Evolutionary conservation across 2,329 filamentous ascomycete genomes (phyloP).

Genomic region (Alternaria tenuissima): DNA sequence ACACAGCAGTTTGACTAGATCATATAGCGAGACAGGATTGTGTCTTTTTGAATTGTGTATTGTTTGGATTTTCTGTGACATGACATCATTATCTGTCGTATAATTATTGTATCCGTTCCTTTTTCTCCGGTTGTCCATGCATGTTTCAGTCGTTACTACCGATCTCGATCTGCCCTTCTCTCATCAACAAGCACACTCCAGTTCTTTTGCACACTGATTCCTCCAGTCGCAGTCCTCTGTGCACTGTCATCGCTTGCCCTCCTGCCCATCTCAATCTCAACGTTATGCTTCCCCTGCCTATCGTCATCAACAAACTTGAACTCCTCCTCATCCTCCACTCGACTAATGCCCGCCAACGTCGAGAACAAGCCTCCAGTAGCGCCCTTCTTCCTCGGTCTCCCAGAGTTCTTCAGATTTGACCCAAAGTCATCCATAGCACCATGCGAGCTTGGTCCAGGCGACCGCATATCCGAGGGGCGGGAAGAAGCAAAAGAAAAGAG

Average conservation of each 20-base stretch:
- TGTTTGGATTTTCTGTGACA: not conserved
- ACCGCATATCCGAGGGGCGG: slow-evolving; percentile 17
- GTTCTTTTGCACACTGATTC: slow-evolving; percentile 16
- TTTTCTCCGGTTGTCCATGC: not conserved
- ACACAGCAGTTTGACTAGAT: too few species aligned
- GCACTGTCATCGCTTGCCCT: slow-evolving; percentile 16
- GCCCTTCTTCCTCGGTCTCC: slow-evolving; percentile 28
- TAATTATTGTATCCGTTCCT: not conserved
- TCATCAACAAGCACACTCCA: slow-evolving; percentile 18
- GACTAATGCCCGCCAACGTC: slow-evolving; percentile 28
- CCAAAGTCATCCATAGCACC: not conserved
- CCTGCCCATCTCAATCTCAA: slow-evolving; percentile 16
- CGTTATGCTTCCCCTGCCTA: slow-evolving; percentile 17
- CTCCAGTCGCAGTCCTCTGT: slow-evolving; percentile 2
- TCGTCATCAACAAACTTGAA: slow-evolving; percentile 20
- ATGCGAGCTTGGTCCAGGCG: slow-evolving; percentile 17
- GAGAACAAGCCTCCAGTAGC: slow-evolving; percentile 32
- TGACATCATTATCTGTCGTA: not conserved
- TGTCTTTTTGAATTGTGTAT: not conserved
- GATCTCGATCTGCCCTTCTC: not conserved
- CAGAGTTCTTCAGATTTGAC: slow-evolving; percentile 5
- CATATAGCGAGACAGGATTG: not conserved
- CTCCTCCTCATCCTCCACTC: slow-evolving; percentile 27
- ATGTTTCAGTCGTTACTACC: not conserved
- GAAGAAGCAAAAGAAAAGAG: slow-evolving; percentile 32